A percentile compares a stretch with the other conserved stretches of the same genome.
These are phyloP conservation scores for Phytophthora multivora DNA, from an alignment of 352 stramenopile species.

Conservation along the genomic window DNA sequence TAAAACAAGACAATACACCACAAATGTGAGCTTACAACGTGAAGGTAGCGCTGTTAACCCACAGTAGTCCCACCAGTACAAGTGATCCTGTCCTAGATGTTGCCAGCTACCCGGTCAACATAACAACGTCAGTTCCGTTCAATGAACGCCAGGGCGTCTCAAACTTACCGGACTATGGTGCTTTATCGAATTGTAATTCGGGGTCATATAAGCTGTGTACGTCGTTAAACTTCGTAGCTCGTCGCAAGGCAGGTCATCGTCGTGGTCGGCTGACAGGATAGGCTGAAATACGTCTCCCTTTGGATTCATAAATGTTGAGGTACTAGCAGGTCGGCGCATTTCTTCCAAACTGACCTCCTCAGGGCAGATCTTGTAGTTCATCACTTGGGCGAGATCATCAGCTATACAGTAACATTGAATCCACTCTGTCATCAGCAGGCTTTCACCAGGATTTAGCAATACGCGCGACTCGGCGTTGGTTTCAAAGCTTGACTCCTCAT, in stretches of 20 bases:
- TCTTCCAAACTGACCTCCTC: conserved; percentile 54
- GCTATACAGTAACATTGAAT: conserved; percentile 89
- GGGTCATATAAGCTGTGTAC: conserved; percentile 55
- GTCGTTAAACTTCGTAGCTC: conserved; percentile 55
- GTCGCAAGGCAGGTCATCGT: conserved; percentile 36
- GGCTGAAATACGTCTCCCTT: conserved; percentile 63
- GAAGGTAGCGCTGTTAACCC: not conserved
- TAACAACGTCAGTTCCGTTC: conserved; percentile 2
- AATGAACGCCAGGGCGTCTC: not conserved
- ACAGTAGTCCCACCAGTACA: conserved; percentile 41
- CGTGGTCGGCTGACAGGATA: conserved; percentile 26
- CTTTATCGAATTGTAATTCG: conserved; percentile 40
- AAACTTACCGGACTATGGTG: conserved; percentile 33
- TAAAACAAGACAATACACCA: conserved; percentile 17
- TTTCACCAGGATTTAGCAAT: conserved; percentile 74
- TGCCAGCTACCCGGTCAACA: conserved; percentile 29
- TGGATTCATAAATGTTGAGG: conserved; percentile 50
- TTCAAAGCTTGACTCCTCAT: conserved; percentile 33
- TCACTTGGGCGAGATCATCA: conserved; percentile 75
- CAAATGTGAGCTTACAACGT: conserved; percentile 1
- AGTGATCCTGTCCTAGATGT: conserved; percentile 46
- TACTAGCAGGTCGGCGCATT: conserved; percentile 31
- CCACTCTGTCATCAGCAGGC: conserved; percentile 76
- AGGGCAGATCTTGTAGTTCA: conserved; percentile 59
- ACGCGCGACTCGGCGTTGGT: conserved; percentile 60